phyloP scores from a whole-genome alignment of 305 asterid species.

The Vinca major region DNA sequence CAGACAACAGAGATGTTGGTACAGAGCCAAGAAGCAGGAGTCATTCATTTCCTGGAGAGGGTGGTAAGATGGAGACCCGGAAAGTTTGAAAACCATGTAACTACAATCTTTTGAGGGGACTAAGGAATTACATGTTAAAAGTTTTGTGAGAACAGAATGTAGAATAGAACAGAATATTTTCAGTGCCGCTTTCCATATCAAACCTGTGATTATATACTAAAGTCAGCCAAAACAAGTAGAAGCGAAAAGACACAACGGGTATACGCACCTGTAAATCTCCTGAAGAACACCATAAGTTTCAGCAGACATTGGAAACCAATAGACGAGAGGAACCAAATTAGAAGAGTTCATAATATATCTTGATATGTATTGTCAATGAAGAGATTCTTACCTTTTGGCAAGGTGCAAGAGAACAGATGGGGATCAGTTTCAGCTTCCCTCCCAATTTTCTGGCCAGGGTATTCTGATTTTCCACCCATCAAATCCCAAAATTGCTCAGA shows the following conservation, averaged over 20 bases:
- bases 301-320: constrained; percentile 22
- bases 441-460: constrained; percentile 65
- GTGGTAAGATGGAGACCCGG: background rate
- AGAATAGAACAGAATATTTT: background rate
- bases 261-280: constrained; percentile 77
- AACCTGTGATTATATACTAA: background rate
- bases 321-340: constrained; percentile 34
- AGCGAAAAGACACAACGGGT: constrained; percentile 5
- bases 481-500: constrained; percentile 92
- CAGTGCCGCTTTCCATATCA: background rate
- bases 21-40: background rate
- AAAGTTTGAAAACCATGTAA: background rate
- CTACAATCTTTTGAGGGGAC: background rate
- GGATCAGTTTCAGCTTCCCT: constrained; percentile 84
- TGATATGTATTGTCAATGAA: constrained; percentile 6
- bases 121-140: background rate
- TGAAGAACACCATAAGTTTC: constrained; percentile 39
- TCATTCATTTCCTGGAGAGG: too few species aligned
- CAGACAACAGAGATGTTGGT: too few species aligned
- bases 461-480: constrained; percentile 78
- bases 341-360: constrained; percentile 20
- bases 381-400: constrained; percentile 42
- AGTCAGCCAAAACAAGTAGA: background rate
- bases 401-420: constrained; percentile 75
- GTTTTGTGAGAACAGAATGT: background rate